Conservation (phyloP, 1,284 basidiomycete species). For the Irpex lacteus region DNA sequence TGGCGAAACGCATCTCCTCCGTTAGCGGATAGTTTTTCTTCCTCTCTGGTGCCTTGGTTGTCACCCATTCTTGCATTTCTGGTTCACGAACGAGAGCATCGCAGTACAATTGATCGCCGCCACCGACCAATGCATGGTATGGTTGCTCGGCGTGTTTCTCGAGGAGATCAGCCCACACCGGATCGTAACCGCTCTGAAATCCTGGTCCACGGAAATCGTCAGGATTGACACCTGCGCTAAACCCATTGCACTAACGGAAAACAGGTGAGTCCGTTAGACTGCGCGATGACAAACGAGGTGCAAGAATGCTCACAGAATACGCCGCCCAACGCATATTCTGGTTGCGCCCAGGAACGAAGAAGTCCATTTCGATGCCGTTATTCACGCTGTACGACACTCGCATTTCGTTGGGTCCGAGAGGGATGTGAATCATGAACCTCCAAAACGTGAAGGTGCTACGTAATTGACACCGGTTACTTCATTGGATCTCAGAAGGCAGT, state of each 20-base stretch:
- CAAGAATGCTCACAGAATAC: slow-evolving; percentile 60
- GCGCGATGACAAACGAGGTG: not conserved
- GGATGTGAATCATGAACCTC: slow-evolving; percentile 89
- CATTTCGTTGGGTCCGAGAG: slow-evolving; percentile 73
- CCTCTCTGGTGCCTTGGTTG: slow-evolving; percentile 57
- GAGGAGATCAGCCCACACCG: slow-evolving; percentile 91
- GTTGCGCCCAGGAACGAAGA: slow-evolving; percentile 78
- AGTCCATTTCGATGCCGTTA: slow-evolving; percentile 73
- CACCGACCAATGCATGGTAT: slow-evolving; percentile 85
- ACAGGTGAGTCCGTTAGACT: not conserved
- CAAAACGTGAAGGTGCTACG: slow-evolving; percentile 86
- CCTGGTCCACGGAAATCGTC: slow-evolving; percentile 77
- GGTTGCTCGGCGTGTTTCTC: slow-evolving; percentile 76
- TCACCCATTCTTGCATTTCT: slow-evolving; percentile 82
- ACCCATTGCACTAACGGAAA: slow-evolving; percentile 69
- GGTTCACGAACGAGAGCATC: slow-evolving; percentile 71
- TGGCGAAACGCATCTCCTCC: slow-evolving; percentile 71
- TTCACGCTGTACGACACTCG: slow-evolving; percentile 81
- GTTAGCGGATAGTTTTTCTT: slow-evolving; percentile 69
- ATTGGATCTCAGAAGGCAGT: not conserved
- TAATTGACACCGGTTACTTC: not conserved
- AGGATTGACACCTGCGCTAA: slow-evolving; percentile 75
- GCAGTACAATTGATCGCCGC: slow-evolving; percentile 84
- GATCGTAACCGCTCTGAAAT: slow-evolving; percentile 79
- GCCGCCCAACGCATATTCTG: slow-evolving; percentile 93